Conservation (phyloP, 1,139 yeast genomes). For the Schwanniomyces etchellsii region DNA sequence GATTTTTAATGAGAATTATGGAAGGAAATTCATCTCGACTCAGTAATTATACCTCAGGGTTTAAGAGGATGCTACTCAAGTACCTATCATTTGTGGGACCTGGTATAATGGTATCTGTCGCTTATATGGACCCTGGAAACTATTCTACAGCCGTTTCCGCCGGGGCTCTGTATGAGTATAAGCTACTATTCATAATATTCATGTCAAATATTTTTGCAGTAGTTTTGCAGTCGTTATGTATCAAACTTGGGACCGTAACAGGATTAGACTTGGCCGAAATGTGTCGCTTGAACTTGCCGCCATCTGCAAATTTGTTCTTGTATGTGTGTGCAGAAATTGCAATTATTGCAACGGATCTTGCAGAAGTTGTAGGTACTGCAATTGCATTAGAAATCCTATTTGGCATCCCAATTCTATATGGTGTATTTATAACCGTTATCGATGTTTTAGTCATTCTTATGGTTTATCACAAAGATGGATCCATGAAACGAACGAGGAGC, state of each 20-base stretch:
- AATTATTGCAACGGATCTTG: conserved; percentile 74
- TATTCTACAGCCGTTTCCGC: conserved; percentile 77
- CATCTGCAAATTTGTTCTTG: conserved; percentile 48
- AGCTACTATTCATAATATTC: conserved; percentile 56
- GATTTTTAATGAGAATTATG: too few species aligned
- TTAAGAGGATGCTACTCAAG: conserved; percentile 24
- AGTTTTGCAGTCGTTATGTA: conserved; percentile 63
- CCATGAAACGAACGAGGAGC: conserved; percentile 56
- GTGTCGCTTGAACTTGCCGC: conserved; percentile 61
- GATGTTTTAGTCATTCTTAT: conserved; percentile 64
- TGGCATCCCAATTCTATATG: conserved; percentile 58
- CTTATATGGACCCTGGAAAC: conserved; percentile 81
- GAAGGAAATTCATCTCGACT: too few species aligned
- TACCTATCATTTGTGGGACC: conserved; percentile 70
- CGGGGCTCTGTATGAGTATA: conserved; percentile 67
- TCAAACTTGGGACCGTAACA: conserved; percentile 71
- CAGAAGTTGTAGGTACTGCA: conserved; percentile 81
- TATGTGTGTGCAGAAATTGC: conserved; percentile 69
- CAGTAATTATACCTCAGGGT: not conserved
- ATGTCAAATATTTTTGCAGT: conserved; percentile 70
- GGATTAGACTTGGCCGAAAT: conserved; percentile 75
- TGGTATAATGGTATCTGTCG: conserved; percentile 70
- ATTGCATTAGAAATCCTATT: conserved; percentile 66
- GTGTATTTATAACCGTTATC: conserved; percentile 64
- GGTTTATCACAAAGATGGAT: conserved; percentile 70